These are phyloP conservation scores for Centaurea solstitialis DNA, from an alignment of 129 eudicot species.

Conservation along the genomic window DNA sequence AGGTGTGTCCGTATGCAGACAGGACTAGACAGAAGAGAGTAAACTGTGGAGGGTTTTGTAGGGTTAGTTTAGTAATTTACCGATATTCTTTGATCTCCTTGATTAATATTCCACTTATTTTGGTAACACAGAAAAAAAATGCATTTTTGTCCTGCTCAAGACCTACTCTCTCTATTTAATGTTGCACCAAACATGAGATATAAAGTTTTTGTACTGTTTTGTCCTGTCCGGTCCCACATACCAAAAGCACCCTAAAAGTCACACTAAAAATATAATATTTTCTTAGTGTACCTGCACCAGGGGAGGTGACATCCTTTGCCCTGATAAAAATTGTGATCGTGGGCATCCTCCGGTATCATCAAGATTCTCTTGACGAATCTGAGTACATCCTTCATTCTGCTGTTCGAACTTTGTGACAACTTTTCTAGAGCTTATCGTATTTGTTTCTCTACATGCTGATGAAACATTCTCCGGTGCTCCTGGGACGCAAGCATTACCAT, in stretches of 20 bases:
- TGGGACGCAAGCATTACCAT: background rate
- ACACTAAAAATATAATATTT: background rate
- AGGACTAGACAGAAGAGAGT: too few species aligned
- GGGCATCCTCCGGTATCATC: background rate
- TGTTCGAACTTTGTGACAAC: constrained; percentile 7
- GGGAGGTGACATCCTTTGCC: constrained; percentile 2
- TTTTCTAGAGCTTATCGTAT: background rate
- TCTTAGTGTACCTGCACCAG: constrained; percentile 7
- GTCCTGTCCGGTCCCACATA: background rate
- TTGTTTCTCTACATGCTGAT: background rate
- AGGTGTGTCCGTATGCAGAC: too few species aligned
- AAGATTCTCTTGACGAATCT: background rate
- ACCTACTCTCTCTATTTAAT: too few species aligned
- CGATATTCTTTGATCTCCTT: too few species aligned
- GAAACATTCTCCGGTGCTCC: background rate
- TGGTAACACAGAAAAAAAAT: too few species aligned
- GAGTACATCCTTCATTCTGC: background rate
- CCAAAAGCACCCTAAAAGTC: background rate
- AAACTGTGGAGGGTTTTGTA: too few species aligned
- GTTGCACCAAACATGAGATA: too few species aligned
- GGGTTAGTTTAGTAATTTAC: too few species aligned
- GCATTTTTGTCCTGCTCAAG: too few species aligned
- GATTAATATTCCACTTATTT: too few species aligned
- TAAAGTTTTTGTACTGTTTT: too few species aligned
- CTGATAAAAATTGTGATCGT: background rate